Evolutionary conservation across 768 basidiomycete genomes (phyloP).

Genomic region (Naganishia vishniacii): DNA sequence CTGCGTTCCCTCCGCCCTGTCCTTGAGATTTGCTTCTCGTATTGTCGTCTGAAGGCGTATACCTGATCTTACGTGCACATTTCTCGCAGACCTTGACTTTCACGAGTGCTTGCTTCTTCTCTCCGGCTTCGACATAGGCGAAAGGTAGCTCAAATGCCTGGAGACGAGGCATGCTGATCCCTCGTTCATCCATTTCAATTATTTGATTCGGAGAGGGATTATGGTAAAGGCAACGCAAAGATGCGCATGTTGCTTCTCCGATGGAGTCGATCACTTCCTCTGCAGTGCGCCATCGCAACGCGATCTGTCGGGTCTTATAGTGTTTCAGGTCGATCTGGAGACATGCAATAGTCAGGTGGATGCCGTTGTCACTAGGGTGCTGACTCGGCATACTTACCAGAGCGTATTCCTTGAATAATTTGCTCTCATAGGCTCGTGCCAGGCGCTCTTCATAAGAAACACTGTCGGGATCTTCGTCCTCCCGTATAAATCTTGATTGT

Average conservation of each 20-base stretch:
- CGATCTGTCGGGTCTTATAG: slow-evolving; percentile 85
- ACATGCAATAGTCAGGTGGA: background rate
- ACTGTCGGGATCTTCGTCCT: slow-evolving; percentile 52
- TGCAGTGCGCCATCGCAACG: slow-evolving; percentile 90
- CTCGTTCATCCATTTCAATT: slow-evolving; percentile 8
- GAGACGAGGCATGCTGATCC: slow-evolving; percentile 49
- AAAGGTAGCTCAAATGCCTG: slow-evolving; percentile 85
- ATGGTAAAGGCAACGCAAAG: slow-evolving; percentile 74
- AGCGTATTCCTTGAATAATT: slow-evolving; percentile 74
- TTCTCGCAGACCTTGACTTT: slow-evolving; percentile 78
- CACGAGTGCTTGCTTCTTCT: slow-evolving; percentile 71
- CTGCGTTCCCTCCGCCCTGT: background rate
- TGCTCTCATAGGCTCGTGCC: slow-evolving; percentile 80
- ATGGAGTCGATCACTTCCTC: slow-evolving; percentile 76
- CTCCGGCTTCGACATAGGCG: slow-evolving; percentile 72
- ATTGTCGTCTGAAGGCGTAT: slow-evolving; percentile 52
- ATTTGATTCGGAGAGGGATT: slow-evolving; percentile 37
- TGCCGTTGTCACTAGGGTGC: too few relatives aligned
- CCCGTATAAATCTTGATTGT: slow-evolving; percentile 64
- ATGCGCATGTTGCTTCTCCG: slow-evolving; percentile 83
- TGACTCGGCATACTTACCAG: slow-evolving; percentile 33
- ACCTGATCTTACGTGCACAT: slow-evolving; percentile 79
- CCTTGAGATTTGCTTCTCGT: too few relatives aligned
- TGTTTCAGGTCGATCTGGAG: slow-evolving; percentile 72
- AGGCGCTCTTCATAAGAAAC: slow-evolving; percentile 75